phyloP scores from a whole-genome alignment of 768 basidiomycete genomes.

The Sporobolomyces roseus region DNA sequence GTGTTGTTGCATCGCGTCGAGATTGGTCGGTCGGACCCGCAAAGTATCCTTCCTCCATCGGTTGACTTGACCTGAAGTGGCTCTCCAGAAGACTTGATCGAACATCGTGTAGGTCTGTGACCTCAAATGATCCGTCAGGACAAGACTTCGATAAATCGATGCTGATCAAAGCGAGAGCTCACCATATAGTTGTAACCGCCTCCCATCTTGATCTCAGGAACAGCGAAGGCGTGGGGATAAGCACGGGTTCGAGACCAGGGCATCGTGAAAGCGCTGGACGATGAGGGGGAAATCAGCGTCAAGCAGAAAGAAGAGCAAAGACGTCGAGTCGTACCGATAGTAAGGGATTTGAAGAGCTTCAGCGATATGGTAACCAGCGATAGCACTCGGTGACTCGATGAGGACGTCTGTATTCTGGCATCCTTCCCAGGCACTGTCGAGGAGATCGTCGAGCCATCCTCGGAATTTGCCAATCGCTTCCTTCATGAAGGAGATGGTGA shows the following conservation, averaged over 20 bases:
- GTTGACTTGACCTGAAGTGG: conserved; percentile 88
- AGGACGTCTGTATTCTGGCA: conserved; percentile 87
- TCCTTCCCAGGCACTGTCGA: conserved; percentile 92
- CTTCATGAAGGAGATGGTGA: conserved; percentile 89
- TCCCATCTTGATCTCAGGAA: conserved; percentile 96
- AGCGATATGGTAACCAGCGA: conserved; percentile 95
- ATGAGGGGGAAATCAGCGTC: not conserved
- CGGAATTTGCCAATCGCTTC: conserved; percentile 84
- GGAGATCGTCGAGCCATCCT: conserved; percentile 93
- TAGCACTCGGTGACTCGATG: conserved; percentile 91
- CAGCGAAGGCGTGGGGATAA: conserved; percentile 93
- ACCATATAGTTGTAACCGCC: conserved; percentile 99
- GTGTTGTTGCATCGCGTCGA: conserved; percentile 95
- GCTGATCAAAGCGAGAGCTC: conserved; percentile 30
- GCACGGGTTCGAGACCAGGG: conserved; percentile 93
- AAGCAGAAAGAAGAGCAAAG: no score
- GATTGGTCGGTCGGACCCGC: conserved; percentile 69
- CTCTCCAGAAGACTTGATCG: conserved; percentile 96
- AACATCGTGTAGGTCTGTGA: conserved; percentile 73
- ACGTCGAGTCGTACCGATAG: conserved; percentile 55
- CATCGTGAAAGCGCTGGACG: conserved; percentile 76
- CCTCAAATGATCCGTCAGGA: not conserved
- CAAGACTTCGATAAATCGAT: not conserved
- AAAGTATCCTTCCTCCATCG: conserved; percentile 79
- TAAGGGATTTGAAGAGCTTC: conserved; percentile 91